A percentile compares a stretch with the other conserved stretches of the same genome.
Conservation (phyloP, 371 early-diverging fungal species). For the Mycotypha africana region DNA sequence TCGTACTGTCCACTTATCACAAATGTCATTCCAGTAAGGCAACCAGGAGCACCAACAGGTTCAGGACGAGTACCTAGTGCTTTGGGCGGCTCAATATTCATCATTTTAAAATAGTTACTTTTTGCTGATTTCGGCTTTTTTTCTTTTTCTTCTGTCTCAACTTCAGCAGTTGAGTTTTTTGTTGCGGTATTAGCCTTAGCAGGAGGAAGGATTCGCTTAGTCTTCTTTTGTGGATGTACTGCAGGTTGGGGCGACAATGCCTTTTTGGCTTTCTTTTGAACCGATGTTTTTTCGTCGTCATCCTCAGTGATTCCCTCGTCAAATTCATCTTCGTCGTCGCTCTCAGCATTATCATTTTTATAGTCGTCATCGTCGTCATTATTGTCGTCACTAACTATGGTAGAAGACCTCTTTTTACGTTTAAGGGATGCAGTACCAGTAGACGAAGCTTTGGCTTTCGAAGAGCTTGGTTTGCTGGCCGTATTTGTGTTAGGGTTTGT, state of each 20-base stretch:
- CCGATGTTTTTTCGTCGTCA: neutral
- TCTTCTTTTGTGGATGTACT: neutral
- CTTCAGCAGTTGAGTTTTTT: neutral
- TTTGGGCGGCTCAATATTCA: conserved; percentile 51
- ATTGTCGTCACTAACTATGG: neutral
- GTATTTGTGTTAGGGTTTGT: neutral
- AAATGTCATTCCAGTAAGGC: conserved; percentile 80
- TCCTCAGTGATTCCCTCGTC: neutral
- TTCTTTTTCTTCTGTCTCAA: conserved; percentile 3
- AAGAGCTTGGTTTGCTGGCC: neutral
- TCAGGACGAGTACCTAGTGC: conserved; percentile 72
- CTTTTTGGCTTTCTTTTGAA: too few species aligned
- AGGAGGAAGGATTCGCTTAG: neutral
- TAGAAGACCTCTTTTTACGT: neutral
- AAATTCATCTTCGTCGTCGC: neutral
- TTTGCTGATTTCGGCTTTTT: conserved; percentile 10
- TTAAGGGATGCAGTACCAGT: neutral
- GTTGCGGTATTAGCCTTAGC: neutral
- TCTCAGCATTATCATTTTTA: neutral
- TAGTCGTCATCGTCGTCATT: neutral
- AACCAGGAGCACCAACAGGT: conserved; percentile 75
- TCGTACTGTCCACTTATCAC: conserved; percentile 91
- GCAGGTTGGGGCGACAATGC: too few species aligned
- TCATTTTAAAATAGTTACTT: conserved; percentile 6
- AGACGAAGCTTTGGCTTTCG: neutral